Evolutionary conservation across 352 stramenopile species (phyloP), one percentile per base, ranked within the genome.

Genomic region (Phytophthora melonis): DNA sequence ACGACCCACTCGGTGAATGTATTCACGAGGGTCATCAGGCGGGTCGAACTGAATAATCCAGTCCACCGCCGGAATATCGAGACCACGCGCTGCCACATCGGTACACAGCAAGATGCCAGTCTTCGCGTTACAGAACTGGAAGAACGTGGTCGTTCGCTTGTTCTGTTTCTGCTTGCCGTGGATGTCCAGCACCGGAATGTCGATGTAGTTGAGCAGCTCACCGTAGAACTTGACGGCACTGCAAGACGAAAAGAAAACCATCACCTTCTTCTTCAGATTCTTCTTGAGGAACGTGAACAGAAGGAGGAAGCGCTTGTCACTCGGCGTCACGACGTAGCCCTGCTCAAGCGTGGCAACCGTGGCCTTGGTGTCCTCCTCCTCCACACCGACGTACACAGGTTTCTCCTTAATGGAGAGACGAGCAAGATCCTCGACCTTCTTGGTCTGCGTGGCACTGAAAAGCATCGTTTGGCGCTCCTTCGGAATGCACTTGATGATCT

Each of bases 1-100:
- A 83, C 90, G 88, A 77, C 89, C 89, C 9, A 97, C 88, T 70
- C 91, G 86, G 68, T 99, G 96, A 70, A 99, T 99, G 86, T 99
- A 99, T 80, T 99, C 98, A 70, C 97, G 96, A 21, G 98, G 97
- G 86, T 99, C 97, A 93, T 99, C 97, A 59, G 98, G 98, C 23
- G 98, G 98, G 84, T 99, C 98, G 71, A 99, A 99, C 84, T 99
- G 97, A 76, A 99, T 98, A 80, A 99, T 99, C 98, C 97, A 99
- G 86, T 99, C 97, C 5, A 99, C 98, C 8, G 92, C 86, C 5
- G 96, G 96, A 66, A 99, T 99, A 74, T 99, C 97, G 19, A 99
- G 88, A 68, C 97, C 97, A 78, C 98, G 91, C 13, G 98, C 98
- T 1, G 98, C 97, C 10, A 99, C 98, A 78, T 99, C 98, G 6